Conservation (phyloP, 2,329 filamentous ascomycete species). For the Bimuria novae-zelandiae region DNA sequence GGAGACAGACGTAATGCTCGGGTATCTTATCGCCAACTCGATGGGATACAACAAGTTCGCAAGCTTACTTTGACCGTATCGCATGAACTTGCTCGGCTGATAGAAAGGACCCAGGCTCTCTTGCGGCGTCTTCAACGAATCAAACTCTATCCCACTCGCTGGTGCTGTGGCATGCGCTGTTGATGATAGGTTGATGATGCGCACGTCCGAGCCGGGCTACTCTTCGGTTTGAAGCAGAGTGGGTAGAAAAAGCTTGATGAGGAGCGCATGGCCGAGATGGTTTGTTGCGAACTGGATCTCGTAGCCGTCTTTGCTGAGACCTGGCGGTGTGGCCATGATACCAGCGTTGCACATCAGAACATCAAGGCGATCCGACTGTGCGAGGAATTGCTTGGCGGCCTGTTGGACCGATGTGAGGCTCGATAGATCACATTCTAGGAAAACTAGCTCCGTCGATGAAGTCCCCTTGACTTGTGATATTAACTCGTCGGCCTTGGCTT, state of each 20-base stretch:
- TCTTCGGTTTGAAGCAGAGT: conserved; percentile 25
- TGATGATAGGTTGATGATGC: conserved; percentile 8
- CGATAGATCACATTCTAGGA: too few species aligned
- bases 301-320: conserved; percentile 48
- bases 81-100: background rate
- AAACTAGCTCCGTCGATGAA: too few species aligned
- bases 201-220: conserved; percentile 25
- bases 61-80: conserved; percentile 44
- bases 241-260: conserved; percentile 48
- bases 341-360: conserved; percentile 50
- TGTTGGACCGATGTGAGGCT: too few species aligned
- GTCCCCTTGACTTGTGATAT: too few species aligned
- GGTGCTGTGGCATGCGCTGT: conserved; percentile 7
- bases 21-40: conserved; percentile 48
- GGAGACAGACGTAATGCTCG: conserved; percentile 45
- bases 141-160: background rate
- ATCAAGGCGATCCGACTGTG: conserved; percentile 34
- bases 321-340: conserved; percentile 29
- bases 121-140: background rate
- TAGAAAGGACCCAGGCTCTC: too few species aligned
- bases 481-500: too few species aligned
- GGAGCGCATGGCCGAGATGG: conserved; percentile 49
- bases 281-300: conserved; percentile 55
- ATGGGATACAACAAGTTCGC: conserved; percentile 52
- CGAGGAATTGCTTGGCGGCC: too few species aligned